A percentile compares a stretch with the other conserved stretches of the same genome.
Evolutionary conservation across 2,329 filamentous ascomycete species (phyloP).

Genomic region (Colletotrichum spinosum): DNA sequence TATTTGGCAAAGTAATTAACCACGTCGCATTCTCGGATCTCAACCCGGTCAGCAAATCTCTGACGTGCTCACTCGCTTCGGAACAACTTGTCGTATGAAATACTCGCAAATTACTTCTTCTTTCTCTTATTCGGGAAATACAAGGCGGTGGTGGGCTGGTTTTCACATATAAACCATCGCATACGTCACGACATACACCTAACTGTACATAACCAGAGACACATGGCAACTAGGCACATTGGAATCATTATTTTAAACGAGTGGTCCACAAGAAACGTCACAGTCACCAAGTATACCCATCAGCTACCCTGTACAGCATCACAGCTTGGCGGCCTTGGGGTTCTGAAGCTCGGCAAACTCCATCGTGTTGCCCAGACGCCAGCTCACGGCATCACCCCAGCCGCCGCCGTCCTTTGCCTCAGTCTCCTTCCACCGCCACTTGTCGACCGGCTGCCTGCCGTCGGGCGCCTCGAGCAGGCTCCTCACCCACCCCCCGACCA

Average conservation of each 20-base stretch:
- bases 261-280: neutral
- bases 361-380: conserved; percentile 49
- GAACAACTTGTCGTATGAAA: too few relatives aligned
- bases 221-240: too few relatives aligned
- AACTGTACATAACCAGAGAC: neutral
- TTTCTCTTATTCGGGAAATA: too few relatives aligned
- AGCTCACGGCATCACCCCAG: conserved; percentile 49
- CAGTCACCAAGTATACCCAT: neutral
- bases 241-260: too few relatives aligned
- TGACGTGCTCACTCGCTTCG: too few relatives aligned
- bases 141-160: too few relatives aligned
- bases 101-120: too few relatives aligned
- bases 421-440: conserved; percentile 65
- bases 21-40: too few relatives aligned
- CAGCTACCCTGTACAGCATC: neutral
- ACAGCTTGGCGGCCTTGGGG: conserved; percentile 17
- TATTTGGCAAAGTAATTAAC: too few relatives aligned
- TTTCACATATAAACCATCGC: too few relatives aligned
- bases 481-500: conserved; percentile 66
- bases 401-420: conserved; percentile 38
- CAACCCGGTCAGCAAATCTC: too few relatives aligned
- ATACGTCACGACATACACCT: too few relatives aligned
- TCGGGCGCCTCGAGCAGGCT: conserved; percentile 54
- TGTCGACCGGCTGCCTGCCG: conserved; percentile 53
- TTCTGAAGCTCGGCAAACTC: conserved; percentile 40